Conservation (phyloP, 148 eudicot species). For the Vaccinium darrowii region DNA sequence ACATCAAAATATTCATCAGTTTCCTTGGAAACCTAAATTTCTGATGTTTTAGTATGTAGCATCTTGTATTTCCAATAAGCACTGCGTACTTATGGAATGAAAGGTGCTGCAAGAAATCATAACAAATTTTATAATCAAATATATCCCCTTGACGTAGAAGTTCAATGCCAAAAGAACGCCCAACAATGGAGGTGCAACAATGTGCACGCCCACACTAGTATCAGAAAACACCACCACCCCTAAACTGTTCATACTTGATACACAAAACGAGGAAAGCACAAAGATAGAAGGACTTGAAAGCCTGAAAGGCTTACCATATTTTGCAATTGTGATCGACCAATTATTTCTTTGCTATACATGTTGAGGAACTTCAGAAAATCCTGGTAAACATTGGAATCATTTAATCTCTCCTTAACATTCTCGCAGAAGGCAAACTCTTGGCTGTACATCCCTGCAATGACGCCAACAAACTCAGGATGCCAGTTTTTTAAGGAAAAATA, state of each 20-base stretch:
- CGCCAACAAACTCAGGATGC: constrained; percentile 7
- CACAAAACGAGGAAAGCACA: not conserved
- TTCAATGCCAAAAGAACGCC: not conserved
- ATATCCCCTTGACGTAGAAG: not conserved
- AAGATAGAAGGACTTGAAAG: not conserved
- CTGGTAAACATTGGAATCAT: constrained; percentile 33
- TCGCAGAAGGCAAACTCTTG: constrained; percentile 41
- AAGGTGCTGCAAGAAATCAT: not conserved
- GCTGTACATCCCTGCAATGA: constrained; percentile 39
- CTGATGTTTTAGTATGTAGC: not conserved
- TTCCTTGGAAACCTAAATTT: not conserved
- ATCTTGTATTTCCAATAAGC: not conserved
- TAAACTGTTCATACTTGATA: not conserved
- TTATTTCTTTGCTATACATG: constrained; percentile 31
- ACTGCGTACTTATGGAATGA: not conserved
- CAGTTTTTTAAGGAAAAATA: not conserved
- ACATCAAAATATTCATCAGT: constrained; percentile 5
- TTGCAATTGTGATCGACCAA: constrained; percentile 36
- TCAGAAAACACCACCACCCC: not conserved
- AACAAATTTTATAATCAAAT: not conserved
- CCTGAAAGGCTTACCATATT: constrained; percentile 29
- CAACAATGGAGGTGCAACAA: not conserved
- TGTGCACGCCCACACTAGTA: not conserved
- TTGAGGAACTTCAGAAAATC: constrained; percentile 41
- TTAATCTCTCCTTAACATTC: constrained; percentile 48